phyloP scores from a whole-genome alignment of 768 basidiomycete species.

The Dacryopinax primogenitus region DNA sequence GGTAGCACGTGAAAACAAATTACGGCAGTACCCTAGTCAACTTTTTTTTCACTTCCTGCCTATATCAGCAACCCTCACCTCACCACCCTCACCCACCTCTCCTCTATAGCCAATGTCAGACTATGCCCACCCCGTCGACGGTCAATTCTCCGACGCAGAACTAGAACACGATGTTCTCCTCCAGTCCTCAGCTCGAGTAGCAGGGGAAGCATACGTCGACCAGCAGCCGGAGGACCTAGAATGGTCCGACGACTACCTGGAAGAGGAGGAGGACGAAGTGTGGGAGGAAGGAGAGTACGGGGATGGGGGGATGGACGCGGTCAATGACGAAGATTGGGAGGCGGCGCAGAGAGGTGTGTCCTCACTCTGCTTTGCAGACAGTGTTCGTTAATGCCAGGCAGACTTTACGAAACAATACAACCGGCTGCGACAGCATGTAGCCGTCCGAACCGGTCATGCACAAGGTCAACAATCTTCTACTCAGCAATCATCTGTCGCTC shows the following conservation, averaged over 20 bases:
- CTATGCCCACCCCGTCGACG: neutral
- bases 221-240: neutral
- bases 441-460: constrained; percentile 61
- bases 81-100: no score
- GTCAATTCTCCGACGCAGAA: constrained; percentile 1
- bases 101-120: neutral
- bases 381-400: constrained; percentile 25
- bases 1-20: neutral
- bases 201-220: neutral
- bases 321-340: constrained; percentile 84
- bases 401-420: constrained; percentile 99
- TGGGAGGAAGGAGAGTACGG: constrained; percentile 31
- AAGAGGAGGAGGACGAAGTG: constrained; percentile 28
- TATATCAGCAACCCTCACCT: no score
- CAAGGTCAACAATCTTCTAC: constrained; percentile 18
- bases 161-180: neutral
- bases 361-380: neutral
- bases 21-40: neutral
- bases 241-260: constrained; percentile 4
- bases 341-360: constrained; percentile 62
- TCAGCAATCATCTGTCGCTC: constrained; percentile 44
- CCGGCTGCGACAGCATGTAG: constrained; percentile 80
- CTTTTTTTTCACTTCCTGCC: neutral
- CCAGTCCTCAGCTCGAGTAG: neutral
- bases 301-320: constrained; percentile 28